These are phyloP conservation scores for Alternaria triticina DNA, from an alignment of 2,329 filamentous ascomycete species.

Conservation along the genomic window DNA sequence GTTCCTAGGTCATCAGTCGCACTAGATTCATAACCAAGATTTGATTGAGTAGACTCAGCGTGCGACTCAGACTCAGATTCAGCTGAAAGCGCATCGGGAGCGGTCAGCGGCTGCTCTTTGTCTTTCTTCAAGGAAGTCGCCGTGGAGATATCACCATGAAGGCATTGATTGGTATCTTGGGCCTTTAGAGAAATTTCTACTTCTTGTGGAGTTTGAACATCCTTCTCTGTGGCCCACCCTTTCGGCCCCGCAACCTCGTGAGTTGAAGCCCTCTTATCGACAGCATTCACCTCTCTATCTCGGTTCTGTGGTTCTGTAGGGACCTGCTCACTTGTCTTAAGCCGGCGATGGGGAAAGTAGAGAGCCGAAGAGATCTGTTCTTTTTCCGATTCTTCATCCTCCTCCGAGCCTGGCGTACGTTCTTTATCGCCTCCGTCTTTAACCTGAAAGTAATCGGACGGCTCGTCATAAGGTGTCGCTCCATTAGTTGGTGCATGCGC, in stretches of 20 bases:
- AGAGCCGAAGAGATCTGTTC: constrained; percentile 88
- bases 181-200: constrained; percentile 69
- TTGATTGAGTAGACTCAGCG: constrained; percentile 51
- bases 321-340: constrained; percentile 50
- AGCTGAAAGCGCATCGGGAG: constrained; percentile 40
- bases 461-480: constrained; percentile 24
- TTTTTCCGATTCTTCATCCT: constrained; percentile 68
- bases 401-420: constrained; percentile 50
- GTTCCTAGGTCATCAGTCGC: constrained; percentile 60
- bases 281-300: constrained; percentile 33
- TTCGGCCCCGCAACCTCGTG: constrained; percentile 36
- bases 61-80: constrained; percentile 52
- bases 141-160: constrained; percentile 64
- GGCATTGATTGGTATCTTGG: constrained; percentile 64
- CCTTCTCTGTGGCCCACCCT: constrained; percentile 37
- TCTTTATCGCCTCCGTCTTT: constrained; percentile 25
- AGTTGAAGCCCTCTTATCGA: constrained; percentile 34
- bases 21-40: constrained; percentile 59
- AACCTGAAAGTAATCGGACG: constrained; percentile 39
- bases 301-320: constrained; percentile 29
- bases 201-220: constrained; percentile 53
- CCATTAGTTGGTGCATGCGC: constrained; percentile 23
- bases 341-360: constrained; percentile 77
- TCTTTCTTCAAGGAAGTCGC: constrained; percentile 49
- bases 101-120: constrained; percentile 46